These are phyloP conservation scores for Cyclotella cryptica DNA, from an alignment of 108 stramenopile genomes.

Conservation along the genomic window DNA sequence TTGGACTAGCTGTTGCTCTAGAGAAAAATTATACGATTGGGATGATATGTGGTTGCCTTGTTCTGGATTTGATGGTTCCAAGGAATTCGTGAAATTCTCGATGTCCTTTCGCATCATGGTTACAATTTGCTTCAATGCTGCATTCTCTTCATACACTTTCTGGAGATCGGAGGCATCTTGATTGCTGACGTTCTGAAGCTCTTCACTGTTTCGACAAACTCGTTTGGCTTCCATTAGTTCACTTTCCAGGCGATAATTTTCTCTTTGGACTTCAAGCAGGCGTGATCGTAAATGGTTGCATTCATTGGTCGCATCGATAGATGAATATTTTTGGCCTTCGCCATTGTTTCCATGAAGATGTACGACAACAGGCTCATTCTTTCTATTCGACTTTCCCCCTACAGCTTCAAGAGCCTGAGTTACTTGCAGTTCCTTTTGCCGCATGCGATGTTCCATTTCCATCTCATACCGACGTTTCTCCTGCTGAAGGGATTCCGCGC, in stretches of 20 bases:
- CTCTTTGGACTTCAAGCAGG: conserved; percentile 23
- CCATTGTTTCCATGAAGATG: conserved; percentile 14
- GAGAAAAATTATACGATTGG: not conserved
- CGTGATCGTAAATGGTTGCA: conserved; percentile 38
- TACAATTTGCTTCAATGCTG: conserved; percentile 41
- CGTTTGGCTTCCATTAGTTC: conserved; percentile 33
- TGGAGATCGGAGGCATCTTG: not conserved
- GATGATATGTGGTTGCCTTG: not conserved
- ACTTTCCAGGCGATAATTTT: conserved; percentile 40
- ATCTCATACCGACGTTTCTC: conserved; percentile 17
- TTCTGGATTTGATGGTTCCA: not conserved
- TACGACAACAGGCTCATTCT: conserved; percentile 26
- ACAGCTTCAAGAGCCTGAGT: conserved; percentile 13
- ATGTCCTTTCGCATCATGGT: conserved; percentile 46
- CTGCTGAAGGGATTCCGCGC: conserved; percentile 17
- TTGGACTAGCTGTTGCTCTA: conserved; percentile 37
- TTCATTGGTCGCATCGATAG: conserved; percentile 20
- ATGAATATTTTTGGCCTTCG: not conserved
- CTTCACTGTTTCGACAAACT: not conserved
- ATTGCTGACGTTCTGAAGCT: not conserved
- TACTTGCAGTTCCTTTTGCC: conserved; percentile 21
- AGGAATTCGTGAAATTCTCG: conserved; percentile 15
- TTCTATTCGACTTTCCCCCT: not conserved
- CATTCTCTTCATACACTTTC: conserved; percentile 31
- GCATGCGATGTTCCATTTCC: conserved; percentile 19